phyloP scores from a whole-genome alignment of 768 basidiomycete genomes.

The Gloeopeniophorella convolvens region DNA sequence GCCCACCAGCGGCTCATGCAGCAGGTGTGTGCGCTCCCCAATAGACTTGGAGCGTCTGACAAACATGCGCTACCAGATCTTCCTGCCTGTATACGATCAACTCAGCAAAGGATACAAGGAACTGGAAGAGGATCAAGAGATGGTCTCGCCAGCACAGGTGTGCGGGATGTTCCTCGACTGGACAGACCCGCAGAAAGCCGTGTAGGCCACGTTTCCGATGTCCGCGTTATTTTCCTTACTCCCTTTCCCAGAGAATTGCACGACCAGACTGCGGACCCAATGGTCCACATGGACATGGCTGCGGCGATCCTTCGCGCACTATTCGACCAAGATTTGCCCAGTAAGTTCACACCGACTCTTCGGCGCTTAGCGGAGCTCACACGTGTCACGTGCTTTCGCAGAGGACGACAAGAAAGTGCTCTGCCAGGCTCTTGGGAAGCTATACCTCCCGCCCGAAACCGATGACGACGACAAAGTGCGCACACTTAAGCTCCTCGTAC shows the following conservation, averaged over 20 bases:
- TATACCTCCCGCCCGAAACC: constrained; percentile 61
- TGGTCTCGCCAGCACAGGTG: constrained; percentile 68
- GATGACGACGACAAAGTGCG: constrained; percentile 61
- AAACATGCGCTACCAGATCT: constrained; percentile 42
- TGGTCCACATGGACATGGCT: constrained; percentile 52
- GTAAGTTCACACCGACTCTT: constrained; percentile 33
- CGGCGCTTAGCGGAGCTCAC: background rate
- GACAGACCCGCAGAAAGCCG: constrained; percentile 76
- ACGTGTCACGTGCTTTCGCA: constrained; percentile 19
- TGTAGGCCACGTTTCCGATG: constrained; percentile 34
- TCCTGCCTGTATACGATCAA: constrained; percentile 60
- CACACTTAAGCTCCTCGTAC: constrained; percentile 53
- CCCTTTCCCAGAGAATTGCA: constrained; percentile 33
- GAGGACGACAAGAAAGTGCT: constrained; percentile 44
- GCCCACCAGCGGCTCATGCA: constrained; percentile 70
- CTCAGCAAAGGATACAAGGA: constrained; percentile 53
- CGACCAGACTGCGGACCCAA: constrained; percentile 33
- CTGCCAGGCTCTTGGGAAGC: constrained; percentile 40
- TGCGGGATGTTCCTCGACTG: constrained; percentile 80
- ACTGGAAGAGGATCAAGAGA: constrained; percentile 64
- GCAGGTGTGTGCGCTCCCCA: constrained; percentile 36
- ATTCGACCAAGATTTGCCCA: constrained; percentile 43
- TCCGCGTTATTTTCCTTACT: constrained; percentile 1
- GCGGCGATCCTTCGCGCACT: constrained; percentile 42
- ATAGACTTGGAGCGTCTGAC: background rate